Evolutionary conservation across 176 grass and related monocot species (phyloP), one percentile per base, ranked within the genome.

Genomic region (Avena atlantica): DNA sequence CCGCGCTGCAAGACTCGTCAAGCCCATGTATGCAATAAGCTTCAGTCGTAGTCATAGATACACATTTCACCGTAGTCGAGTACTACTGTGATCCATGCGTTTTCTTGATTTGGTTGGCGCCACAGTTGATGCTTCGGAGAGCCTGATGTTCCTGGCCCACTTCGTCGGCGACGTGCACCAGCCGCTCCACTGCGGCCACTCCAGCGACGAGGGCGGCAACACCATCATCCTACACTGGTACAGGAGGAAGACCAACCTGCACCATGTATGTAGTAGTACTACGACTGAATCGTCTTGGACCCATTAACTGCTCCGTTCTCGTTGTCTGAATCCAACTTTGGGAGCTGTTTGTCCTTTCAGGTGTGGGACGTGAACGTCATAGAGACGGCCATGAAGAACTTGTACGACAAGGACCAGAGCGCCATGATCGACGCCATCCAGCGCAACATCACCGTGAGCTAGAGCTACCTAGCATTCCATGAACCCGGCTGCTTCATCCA

Each of bases 331-430:
- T 42, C 6, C 40, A 42, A 42, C 40, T 42, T 42, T 42, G 40
- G 40, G 40, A 1, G 40, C 0, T 42, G 40, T 42, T 42, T 42
- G 5, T 48, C 10, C 47, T 11, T 48, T 14, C 70, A 97, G 92
- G 95, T 98, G 1, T 98, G 95, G 95, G 95, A 98, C 31, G 81
- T 90, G 48, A 86, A 69, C 81, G 89, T 98, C 10, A 98, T 98
- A 14, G 91, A 95, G n/a, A 88, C 89, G 24, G 91, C 93, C 72
- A 95, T 93, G 95, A 87, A 85, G 62, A 89, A 95, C 42, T 98
- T 95, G 53, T 98, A 95, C 83, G 12, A 79, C 79, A 66, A 92
- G 34, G 88, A 95, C 25, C n/a, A 84, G 16, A 42, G 1, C 79
- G 83, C 84, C 31, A 98, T 98, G 95, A 84, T 98, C 51, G 10